phyloP scores from a whole-genome alignment of 345 rosid species.

The Brassica incana region DNA sequence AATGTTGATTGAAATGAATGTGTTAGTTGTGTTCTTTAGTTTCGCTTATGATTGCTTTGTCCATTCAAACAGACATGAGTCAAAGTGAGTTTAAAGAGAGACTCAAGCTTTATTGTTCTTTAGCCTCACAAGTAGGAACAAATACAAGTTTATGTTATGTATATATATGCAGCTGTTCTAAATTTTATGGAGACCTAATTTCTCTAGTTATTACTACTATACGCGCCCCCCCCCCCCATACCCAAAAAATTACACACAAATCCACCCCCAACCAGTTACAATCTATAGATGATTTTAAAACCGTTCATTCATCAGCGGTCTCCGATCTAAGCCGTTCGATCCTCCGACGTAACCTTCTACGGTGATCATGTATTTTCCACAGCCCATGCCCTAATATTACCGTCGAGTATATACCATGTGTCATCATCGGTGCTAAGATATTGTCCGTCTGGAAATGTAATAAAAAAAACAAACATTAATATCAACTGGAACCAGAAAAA shows the following conservation, averaged over 20 bases:
- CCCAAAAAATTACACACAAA: constrained; percentile 18
- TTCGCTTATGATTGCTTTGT: background rate
- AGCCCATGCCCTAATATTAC: constrained; percentile 89
- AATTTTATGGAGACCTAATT: constrained; percentile 20
- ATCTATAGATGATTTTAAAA: constrained; percentile 5
- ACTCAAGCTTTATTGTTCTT: background rate
- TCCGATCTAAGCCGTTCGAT: constrained; percentile 1
- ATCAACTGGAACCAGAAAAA: background rate
- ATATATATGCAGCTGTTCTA: constrained; percentile 1
- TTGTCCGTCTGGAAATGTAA: constrained; percentile 68
- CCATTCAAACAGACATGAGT: background rate
- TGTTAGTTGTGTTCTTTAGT: background rate
- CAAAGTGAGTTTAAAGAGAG: background rate
- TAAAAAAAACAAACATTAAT: background rate
- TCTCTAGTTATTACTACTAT: constrained; percentile 31
- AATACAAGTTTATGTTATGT: background rate
- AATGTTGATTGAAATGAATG: background rate
- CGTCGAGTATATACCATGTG: constrained; percentile 86
- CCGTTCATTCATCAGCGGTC: constrained; percentile 11
- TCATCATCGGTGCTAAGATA: constrained; percentile 80
- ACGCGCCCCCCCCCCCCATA: constrained; percentile 13
- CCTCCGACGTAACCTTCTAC: background rate
- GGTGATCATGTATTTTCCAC: constrained; percentile 58
- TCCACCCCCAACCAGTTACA: background rate
- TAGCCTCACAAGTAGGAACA: background rate